Percentiles rank a stretch among this genome's conserved stretches.
Conservation (phyloP, 805 yeast genomes). For the Teunomyces stri region DNA sequence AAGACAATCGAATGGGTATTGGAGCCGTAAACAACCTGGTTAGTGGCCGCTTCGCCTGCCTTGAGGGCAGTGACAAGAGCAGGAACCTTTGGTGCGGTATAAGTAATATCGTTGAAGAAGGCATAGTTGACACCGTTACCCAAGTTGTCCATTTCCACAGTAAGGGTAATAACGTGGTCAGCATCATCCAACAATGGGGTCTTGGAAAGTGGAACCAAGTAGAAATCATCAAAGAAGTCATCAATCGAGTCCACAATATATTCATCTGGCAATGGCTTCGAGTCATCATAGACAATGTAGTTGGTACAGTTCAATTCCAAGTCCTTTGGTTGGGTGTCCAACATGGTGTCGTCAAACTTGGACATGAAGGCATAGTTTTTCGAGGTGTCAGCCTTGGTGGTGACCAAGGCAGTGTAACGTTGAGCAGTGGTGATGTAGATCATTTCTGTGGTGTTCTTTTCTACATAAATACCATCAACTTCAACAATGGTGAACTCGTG, state of each 20-base stretch:
- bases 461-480: constrained; percentile 86
- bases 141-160: constrained; percentile 81
- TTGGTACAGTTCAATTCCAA: constrained; percentile 72
- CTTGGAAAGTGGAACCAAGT: constrained; percentile 27
- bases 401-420: constrained; percentile 77
- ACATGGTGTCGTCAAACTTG: constrained; percentile 75
- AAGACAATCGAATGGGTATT: constrained; percentile 76
- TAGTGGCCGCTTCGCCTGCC: constrained; percentile 59
- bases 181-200: constrained; percentile 59
- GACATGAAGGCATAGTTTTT: constrained; percentile 82
- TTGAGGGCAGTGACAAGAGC: constrained; percentile 73
- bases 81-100: constrained; percentile 80
- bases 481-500: constrained; percentile 85
- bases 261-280: constrained; percentile 45
- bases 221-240: constrained; percentile 41
- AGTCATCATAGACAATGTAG: constrained; percentile 56
- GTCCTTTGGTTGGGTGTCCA: constrained; percentile 69
- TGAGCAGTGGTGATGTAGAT: constrained; percentile 88
- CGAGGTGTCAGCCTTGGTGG: constrained; percentile 61
- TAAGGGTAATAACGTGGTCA: constrained; percentile 65
- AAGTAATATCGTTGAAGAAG: constrained; percentile 88
- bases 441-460: constrained; percentile 66
- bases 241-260: constrained; percentile 43
- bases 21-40: constrained; percentile 65
- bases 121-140: constrained; percentile 90